Evolutionary conservation across 2,329 filamentous ascomycete species (phyloP), one percentile per base, ranked within the genome.

Genomic region (Fusarium sp.): DNA sequence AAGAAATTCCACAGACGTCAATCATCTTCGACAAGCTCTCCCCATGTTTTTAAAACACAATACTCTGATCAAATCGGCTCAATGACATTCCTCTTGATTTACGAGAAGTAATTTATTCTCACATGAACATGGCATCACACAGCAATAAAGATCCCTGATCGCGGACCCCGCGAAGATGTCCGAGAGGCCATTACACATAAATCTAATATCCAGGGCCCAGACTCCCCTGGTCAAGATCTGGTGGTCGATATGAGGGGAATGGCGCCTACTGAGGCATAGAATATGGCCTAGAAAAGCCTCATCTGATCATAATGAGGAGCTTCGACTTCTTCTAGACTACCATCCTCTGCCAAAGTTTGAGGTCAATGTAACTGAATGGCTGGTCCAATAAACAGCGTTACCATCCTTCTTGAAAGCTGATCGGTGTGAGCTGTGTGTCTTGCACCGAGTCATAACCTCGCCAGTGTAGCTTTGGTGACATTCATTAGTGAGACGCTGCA

Each of bases 311-410:
- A 30, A 24, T 2, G 36, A 26, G 54, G 36, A 59, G 48, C 42
- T 35, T 50, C 38, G 39, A 16, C 33, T 68, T 26, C 36, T 72
- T 72, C 70, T 73, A 63, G 70, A 71, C 61, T 58, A 60, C 54
- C 57, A 56, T 39, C 60, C 51, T 35, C 45, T 36, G n/a, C 30
- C 20, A 48, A 28, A 54, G 24, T 15, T 41, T 15, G n/a, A 15
- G 38, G 20, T n/a, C 36, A 18, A n/a, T 35, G 12, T 30, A 48
- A 28, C 38, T 50, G 31, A 65, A 59, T 59, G 30, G n/a, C 39
- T 33, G 14, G 15, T 61, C 13, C 20, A 55, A 61, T 60, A 54
- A 57, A 57, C 39, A 41, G 30, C 39, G 26, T 35, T 41, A 35
- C 36, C 41, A 55, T 26, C n/a, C n/a, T 39, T 48, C 54, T 54